A percentile compares a stretch with the other conserved stretches of the same genome.
These are phyloP conservation scores for Colletotrichum liriopes DNA, from an alignment of 2,329 filamentous ascomycete species.

Conservation along the genomic window DNA sequence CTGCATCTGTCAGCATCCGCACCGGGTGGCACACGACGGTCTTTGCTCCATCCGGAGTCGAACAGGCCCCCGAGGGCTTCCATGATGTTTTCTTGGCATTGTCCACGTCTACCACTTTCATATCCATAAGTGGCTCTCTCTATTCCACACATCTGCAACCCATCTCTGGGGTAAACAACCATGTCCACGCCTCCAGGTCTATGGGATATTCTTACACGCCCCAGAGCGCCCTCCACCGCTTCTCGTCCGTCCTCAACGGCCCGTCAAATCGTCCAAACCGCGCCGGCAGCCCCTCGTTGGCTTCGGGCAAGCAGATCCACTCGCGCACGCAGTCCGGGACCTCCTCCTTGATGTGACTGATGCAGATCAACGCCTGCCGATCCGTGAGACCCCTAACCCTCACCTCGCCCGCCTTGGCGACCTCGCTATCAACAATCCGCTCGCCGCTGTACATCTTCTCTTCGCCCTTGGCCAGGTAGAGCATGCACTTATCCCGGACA, in stretches of 20 bases:
- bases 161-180: conserved; percentile 9
- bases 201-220: conserved; percentile 49
- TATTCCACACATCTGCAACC: background rate
- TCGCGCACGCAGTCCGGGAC: conserved; percentile 87
- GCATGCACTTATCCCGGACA: conserved; percentile 88
- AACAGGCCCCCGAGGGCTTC: conserved; percentile 8
- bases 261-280: conserved; percentile 76
- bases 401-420: conserved; percentile 60
- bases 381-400: conserved; percentile 75
- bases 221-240: conserved; percentile 79
- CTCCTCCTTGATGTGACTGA: conserved; percentile 92
- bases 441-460: conserved; percentile 58
- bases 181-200: background rate
- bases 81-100: conserved; percentile 7
- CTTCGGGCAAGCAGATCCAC: conserved; percentile 89
- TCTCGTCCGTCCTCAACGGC: conserved; percentile 70
- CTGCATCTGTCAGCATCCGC: conserved; percentile 22
- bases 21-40: conserved; percentile 16
- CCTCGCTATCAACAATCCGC: conserved; percentile 63
- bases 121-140: background rate
- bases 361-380: conserved; percentile 88
- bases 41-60: conserved; percentile 10
- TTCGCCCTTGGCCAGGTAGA: conserved; percentile 81
- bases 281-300: conserved; percentile 73
- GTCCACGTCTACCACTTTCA: background rate